Base-by-base conservation (phyloP, 2,329 filamentous ascomycete species). In the Aspergillus vadensis region DNA sequence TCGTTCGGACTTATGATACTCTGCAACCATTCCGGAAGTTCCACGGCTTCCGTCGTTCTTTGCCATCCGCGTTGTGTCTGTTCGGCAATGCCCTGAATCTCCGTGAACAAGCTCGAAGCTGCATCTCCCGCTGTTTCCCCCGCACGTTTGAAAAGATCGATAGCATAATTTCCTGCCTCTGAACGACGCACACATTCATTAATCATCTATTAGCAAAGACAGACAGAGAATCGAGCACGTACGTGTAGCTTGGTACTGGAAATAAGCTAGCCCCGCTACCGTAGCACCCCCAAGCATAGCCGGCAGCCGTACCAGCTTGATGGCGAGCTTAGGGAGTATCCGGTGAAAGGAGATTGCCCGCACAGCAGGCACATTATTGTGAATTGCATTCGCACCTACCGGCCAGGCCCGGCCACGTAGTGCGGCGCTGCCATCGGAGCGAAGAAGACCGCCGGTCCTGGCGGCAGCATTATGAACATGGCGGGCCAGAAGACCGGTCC, bases 171-270 rank as follows among this genome's bases (percentile, higher is more conserved):
- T 61, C 90, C 90, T 21, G 90, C 89, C 81, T 92, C 87, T 86
- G 71, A 59, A 61, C 15, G 15, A 50, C 25, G 9, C 7, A 56
- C 6, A 21, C 4, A 21, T 43, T n/a, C 14, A 50, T 41, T 10
- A 32, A 36, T 32, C n/a, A 58, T 5, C 27, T 17, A 23, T 63
- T 68, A 38, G 54, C 49, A 52, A 25, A 19, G 3, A 14, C 9
- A 32, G 23, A 30, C 5, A 47, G 30, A 3, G 27, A 4, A 10
- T 36, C 5, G 19, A 30, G 36, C 62, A 84, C 90, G 64, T 84
- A 93, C 91, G 91, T 58, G 89, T 88, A 64, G 95, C 94, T 78
- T 99, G 95, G 74, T 99, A 98, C 74, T 99, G 95, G 52, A 99
- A 80, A 84, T 97, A 99, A 25, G 92, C 92, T 61, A 96, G 80